A percentile compares a stretch with the other conserved stretches of the same genome.
phyloP scores from a whole-genome alignment of 2,329 filamentous ascomycete genomes.

The Ascochyta lentis region DNA sequence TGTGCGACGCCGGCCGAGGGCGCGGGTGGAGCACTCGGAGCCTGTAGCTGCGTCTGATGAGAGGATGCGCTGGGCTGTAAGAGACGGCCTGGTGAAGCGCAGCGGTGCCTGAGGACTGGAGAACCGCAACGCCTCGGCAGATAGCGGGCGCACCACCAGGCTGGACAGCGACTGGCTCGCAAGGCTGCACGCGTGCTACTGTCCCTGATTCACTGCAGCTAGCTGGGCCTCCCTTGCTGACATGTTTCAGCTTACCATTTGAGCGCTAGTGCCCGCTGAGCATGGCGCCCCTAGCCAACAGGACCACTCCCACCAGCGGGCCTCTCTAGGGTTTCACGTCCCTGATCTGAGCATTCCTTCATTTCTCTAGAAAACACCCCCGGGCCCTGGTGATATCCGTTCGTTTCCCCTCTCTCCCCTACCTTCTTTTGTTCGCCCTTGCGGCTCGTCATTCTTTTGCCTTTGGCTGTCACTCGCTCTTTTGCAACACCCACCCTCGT shows the following conservation, averaged over 20 bases:
- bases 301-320: slow-evolving; percentile 26
- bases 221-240: slow-evolving; percentile 32
- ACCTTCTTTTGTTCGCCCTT: slow-evolving; percentile 33
- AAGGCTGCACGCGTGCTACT: slow-evolving; percentile 25
- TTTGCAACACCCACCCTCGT: slow-evolving; percentile 36
- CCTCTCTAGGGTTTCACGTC: slow-evolving; percentile 43
- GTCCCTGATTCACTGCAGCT: slow-evolving; percentile 21
- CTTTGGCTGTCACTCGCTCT: slow-evolving; percentile 26
- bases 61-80: slow-evolving; percentile 6
- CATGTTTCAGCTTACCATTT: slow-evolving; percentile 42
- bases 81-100: slow-evolving; percentile 10
- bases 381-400: slow-evolving; percentile 37
- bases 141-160: slow-evolving; percentile 21
- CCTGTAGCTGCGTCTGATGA: neutral
- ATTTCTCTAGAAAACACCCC: slow-evolving; percentile 44
- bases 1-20: slow-evolving; percentile 6
- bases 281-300: slow-evolving; percentile 25
- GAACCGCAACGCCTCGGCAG: slow-evolving; percentile 18
- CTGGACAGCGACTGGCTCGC: slow-evolving; percentile 24
- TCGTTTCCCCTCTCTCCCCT: slow-evolving; percentile 31
- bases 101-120: slow-evolving; percentile 20
- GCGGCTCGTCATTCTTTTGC: slow-evolving; percentile 41
- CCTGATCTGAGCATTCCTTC: slow-evolving; percentile 49
- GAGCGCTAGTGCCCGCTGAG: slow-evolving; percentile 32
- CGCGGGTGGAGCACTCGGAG: neutral